phyloP scores from a whole-genome alignment of 306 rosid species.

The Oxytropis ochrocephala region DNA sequence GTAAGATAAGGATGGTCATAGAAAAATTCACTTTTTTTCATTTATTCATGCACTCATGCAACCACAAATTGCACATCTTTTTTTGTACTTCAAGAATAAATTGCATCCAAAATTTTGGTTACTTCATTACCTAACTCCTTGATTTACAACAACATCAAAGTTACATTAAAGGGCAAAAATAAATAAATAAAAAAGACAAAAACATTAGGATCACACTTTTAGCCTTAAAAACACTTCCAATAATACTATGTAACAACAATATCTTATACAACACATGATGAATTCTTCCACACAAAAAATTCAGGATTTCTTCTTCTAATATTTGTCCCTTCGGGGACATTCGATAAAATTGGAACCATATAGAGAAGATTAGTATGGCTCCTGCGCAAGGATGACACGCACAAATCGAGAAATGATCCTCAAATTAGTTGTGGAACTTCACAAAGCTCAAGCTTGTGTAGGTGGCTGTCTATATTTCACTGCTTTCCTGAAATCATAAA shows the following conservation, averaged over 20 bases:
- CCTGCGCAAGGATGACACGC: too few relatives aligned
- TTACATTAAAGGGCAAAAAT: background rate
- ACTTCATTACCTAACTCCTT: slow-evolving; percentile 32
- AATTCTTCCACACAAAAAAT: slow-evolving; percentile 37
- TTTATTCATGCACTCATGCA: background rate
- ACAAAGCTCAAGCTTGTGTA: slow-evolving; percentile 36
- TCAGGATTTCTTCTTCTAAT: slow-evolving; percentile 32
- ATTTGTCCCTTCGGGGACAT: too few relatives aligned
- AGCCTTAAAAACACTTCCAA: slow-evolving; percentile 26
- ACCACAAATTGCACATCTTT: background rate
- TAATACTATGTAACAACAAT: slow-evolving; percentile 29
- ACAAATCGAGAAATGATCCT: background rate
- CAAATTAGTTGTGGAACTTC: slow-evolving; percentile 34
- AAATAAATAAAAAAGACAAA: background rate
- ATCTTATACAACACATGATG: slow-evolving; percentile 24
- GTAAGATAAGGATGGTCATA: slow-evolving; percentile 22
- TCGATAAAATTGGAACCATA: too few relatives aligned
- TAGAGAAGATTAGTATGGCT: too few relatives aligned
- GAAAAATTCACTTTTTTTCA: background rate
- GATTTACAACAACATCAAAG: slow-evolving; percentile 32
- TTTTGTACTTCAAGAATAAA: too few relatives aligned
- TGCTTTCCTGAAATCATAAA: slow-evolving; percentile 60
- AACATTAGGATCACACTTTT: slow-evolving; percentile 29
- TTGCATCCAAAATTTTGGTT: slow-evolving; percentile 29
- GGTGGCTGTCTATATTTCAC: slow-evolving; percentile 70